Evolutionary conservation across 164 flowering plant genomes (phyloP), one percentile per base, ranked within the genome.

Genomic region (Umbilicus rupestris): DNA sequence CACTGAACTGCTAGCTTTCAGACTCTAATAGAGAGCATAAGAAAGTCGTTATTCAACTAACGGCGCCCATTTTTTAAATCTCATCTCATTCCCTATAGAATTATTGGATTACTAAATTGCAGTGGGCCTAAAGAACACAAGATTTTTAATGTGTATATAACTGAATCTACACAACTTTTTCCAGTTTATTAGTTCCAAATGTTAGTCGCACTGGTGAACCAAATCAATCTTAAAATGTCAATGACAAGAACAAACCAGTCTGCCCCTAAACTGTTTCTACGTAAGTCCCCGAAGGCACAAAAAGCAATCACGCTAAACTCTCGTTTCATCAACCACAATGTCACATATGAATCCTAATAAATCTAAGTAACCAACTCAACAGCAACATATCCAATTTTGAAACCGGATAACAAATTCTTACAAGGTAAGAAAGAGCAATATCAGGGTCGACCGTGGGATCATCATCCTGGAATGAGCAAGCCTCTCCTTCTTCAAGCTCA

Each of bases 401-500:
- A 41, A 22, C 58, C 7, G 30, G 7, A 12, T 11, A 7, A 3
- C 14, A 58, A 65, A 64, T 49, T 8, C 87, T 82, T 79, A 81
- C 89, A 24, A 83, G 67, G 75, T 82, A 87, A 52, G 86, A 81
- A 66, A 82, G 77, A 55, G 71, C 79, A 77, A 80, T 59, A 80
- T 84, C 88, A 44, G 85, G 88, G 79, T 86, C 88, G 64, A 77
- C 69, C 70, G 71, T 68, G 17, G 81, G 70, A 77, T 73, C 81
- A 63, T 66, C 76, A 60, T 71, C 75, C 29, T 74, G 74, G 59
- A 77, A 83, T 65, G 78, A 80, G 73, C 76, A 85, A 72, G 97
- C 92, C 72, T 90, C 98, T 29, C 96, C 98, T 87, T 92, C 96
- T 82, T 92, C 98, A 66, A 92, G 86, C 83, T 92, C 98, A 70